phyloP scores from a whole-genome alignment of 164 flowering plant genomes.

The Stephania yunnanensis region DNA sequence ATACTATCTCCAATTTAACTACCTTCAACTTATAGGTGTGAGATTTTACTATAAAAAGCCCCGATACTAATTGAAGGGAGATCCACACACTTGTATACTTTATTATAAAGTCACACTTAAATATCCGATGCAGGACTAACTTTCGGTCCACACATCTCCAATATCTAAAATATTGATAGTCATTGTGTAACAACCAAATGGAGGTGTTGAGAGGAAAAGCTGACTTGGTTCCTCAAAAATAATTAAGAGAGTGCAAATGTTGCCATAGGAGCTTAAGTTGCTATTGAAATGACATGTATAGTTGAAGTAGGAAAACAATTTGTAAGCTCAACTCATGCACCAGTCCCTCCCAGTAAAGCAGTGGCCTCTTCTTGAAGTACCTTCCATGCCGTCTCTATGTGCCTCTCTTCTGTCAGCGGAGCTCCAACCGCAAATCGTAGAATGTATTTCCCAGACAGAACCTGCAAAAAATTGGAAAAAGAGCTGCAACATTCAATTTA shows the following conservation, averaged over 20 bases:
- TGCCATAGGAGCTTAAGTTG: not conserved
- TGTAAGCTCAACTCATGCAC: not conserved
- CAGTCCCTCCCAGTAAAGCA: constrained; percentile 22
- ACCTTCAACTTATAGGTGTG: no score
- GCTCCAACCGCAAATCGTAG: constrained; percentile 76
- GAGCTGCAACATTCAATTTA: not conserved
- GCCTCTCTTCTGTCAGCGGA: constrained; percentile 80
- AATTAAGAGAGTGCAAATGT: not conserved
- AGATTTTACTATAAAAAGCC: not conserved
- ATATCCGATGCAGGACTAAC: no score
- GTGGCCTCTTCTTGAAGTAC: constrained; percentile 67
- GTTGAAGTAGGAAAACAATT: not conserved
- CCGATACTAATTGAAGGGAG: not conserved
- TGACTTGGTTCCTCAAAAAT: not conserved
- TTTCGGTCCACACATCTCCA: not conserved
- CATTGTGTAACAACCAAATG: not conserved
- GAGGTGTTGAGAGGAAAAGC: not conserved
- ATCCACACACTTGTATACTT: not conserved
- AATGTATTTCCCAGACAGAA: constrained; percentile 52
- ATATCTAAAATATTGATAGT: not conserved
- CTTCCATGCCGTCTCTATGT: constrained; percentile 67
- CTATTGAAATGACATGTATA: not conserved
- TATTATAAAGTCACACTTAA: not conserved
- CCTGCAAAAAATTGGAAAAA: constrained; percentile 34
- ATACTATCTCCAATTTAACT: no score